A percentile compares a stretch with the other conserved stretches of the same genome.
Conservation (phyloP, 352 stramenopile genomes). For the Globisporangium uncinulatum region DNA sequence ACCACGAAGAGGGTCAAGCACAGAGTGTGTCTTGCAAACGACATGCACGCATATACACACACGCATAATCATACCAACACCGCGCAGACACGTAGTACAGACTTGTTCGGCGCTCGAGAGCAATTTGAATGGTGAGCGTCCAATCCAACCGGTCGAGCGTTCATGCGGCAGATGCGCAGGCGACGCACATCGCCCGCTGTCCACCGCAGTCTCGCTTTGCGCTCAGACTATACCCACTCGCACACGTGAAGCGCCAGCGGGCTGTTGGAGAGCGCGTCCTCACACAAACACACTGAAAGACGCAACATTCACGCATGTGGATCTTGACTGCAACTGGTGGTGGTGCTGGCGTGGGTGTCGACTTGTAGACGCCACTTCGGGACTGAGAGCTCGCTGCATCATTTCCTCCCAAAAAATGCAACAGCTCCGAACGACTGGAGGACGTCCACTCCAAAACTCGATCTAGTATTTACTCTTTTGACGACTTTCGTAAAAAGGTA, state of each 20-base stretch:
- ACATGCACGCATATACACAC: conserved; percentile 6
- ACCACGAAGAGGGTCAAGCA: conserved; percentile 73
- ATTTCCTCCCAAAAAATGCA: no score
- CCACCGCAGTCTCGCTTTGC: conserved; percentile 38
- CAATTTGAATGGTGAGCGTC: conserved; percentile 11
- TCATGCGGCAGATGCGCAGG: conserved; percentile 21
- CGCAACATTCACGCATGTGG: background rate
- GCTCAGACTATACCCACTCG: conserved; percentile 80
- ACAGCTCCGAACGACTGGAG: background rate
- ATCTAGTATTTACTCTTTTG: background rate
- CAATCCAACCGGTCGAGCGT: conserved; percentile 20
- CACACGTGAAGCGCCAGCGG: conserved; percentile 40
- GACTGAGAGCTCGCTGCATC: no score
- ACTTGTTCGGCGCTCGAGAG: conserved; percentile 35
- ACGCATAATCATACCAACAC: conserved; percentile 11
- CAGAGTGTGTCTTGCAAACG: conserved; percentile 80
- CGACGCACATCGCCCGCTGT: conserved; percentile 26
- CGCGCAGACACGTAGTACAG: conserved; percentile 12
- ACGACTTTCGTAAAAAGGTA: background rate
- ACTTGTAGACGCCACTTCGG: no score
- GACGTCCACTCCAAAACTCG: background rate
- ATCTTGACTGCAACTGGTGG: no score
- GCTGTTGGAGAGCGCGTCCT: conserved; percentile 62
- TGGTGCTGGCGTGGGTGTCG: no score
- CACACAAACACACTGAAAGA: conserved; percentile 1